A percentile compares a stretch with the other conserved stretches of the same genome.
These are phyloP conservation scores for Annulohypoxylon bovei DNA, from an alignment of 495 filamentous ascomycete species.

Conservation along the genomic window DNA sequence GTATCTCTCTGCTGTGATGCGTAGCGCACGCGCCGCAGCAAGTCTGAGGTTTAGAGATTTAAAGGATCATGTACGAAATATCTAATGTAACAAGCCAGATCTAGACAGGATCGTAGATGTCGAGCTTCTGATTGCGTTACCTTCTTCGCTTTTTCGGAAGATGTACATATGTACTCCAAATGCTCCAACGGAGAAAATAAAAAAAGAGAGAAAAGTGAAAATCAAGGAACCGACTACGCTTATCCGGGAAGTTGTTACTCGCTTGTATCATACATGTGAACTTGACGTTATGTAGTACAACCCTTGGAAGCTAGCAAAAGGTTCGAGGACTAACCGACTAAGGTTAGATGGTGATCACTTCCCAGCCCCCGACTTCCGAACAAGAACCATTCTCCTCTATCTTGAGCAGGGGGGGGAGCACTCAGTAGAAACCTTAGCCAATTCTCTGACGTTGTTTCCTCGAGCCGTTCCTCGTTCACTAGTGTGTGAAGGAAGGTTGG, in stretches of 20 bases:
- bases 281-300: conserved; percentile 29
- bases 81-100: conserved; percentile 32
- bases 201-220: conserved; percentile 9
- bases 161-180: not conserved
- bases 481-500: not conserved
- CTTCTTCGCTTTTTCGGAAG: not conserved
- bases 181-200: not conserved
- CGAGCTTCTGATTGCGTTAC: not conserved
- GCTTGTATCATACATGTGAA: conserved; percentile 19
- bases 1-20: conserved; percentile 30
- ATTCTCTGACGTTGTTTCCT: conserved; percentile 40
- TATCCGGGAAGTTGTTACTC: conserved; percentile 28
- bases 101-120: conserved; percentile 7
- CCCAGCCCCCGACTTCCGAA: conserved; percentile 31
- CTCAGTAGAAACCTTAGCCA: conserved; percentile 2
- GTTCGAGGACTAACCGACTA: conserved; percentile 18
- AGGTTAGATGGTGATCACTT: conserved; percentile 24
- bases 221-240: conserved; percentile 20
- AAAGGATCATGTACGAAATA: conserved; percentile 36
- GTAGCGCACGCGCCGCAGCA: conserved; percentile 28
- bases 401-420: not conserved
- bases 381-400: conserved; percentile 4
- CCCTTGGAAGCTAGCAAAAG: conserved; percentile 1
- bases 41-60: conserved; percentile 23
- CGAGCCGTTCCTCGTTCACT: conserved; percentile 14